phyloP scores from a whole-genome alignment of 495 filamentous ascomycete species.

The Talaromyces nanjingensis region DNA sequence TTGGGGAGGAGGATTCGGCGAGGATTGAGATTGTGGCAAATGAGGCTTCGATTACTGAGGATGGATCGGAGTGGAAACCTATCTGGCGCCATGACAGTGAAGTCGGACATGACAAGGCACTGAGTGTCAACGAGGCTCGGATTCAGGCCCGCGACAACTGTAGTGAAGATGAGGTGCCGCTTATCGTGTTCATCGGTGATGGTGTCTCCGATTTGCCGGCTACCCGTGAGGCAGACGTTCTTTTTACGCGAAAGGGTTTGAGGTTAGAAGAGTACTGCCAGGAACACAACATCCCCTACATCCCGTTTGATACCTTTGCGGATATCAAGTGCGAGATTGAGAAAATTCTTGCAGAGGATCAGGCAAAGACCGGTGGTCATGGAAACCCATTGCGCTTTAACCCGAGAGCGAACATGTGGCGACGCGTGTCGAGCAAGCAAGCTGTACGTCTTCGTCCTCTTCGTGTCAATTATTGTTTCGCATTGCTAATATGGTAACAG shows the following conservation, averaged over 20 bases:
- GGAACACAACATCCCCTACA: conserved; percentile 56
- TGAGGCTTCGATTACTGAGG: conserved; percentile 52
- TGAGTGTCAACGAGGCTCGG: conserved; percentile 56
- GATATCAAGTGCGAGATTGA: conserved; percentile 61
- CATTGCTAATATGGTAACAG: conserved; percentile 13
- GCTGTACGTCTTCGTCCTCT: conserved; percentile 23
- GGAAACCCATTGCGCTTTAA: conserved; percentile 61
- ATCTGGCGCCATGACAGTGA: conserved; percentile 64
- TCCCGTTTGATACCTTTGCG: conserved; percentile 59
- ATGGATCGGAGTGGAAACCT: conserved; percentile 60
- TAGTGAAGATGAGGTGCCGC: conserved; percentile 56
- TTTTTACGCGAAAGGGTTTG: conserved; percentile 66
- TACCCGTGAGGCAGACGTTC: conserved; percentile 65
- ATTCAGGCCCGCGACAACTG: conserved; percentile 42
- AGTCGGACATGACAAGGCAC: conserved; percentile 65
- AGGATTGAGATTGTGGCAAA: conserved; percentile 68
- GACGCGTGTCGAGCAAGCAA: conserved; percentile 54
- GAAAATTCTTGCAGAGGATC: conserved; percentile 52
- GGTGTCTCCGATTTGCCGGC: conserved; percentile 71
- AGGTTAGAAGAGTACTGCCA: conserved; percentile 64
- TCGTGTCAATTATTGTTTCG: not conserved
- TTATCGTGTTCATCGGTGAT: conserved; percentile 73
- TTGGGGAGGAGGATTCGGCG: conserved; percentile 30
- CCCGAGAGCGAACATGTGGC: conserved; percentile 66
- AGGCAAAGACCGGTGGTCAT: conserved; percentile 55